phyloP scores from a whole-genome alignment of 139 green algal genomes.

The Chlorella sp. region DNA sequence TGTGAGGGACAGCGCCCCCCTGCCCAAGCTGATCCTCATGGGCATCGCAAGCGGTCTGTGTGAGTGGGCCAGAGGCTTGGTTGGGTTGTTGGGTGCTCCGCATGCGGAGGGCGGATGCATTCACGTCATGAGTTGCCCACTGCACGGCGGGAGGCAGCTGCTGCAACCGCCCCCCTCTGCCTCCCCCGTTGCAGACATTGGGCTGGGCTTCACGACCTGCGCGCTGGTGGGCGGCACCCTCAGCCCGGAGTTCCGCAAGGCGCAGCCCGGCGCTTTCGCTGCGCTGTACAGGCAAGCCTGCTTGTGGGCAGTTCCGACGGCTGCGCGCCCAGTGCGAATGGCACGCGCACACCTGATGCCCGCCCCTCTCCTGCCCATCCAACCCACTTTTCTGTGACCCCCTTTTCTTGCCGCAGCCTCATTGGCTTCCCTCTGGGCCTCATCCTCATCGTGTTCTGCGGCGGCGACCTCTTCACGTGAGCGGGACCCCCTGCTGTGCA shows the following conservation, averaged over 20 bases:
- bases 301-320: neutral
- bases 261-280: constrained; percentile 2
- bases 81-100: neutral
- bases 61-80: neutral
- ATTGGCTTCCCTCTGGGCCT: constrained; percentile 6
- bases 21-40: constrained; percentile 3
- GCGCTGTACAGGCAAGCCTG: neutral
- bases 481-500: too few relatives aligned
- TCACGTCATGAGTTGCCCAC: too few relatives aligned
- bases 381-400: neutral
- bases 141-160: neutral
- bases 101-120: neutral
- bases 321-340: neutral
- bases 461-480: constrained; percentile 7
- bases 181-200: neutral
- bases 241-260: constrained; percentile 10
- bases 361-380: neutral
- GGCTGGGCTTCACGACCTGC: constrained; percentile 4
- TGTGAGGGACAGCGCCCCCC: neutral
- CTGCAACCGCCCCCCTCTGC: neutral
- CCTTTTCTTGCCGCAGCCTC: neutral
- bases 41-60: neutral
- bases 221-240: constrained; percentile 11
- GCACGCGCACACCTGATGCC: too few relatives aligned
- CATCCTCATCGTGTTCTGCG: constrained; percentile 8